Evolutionary conservation across 257 asterid species (phyloP).

Genomic region (Craterostigma plantagineum): DNA sequence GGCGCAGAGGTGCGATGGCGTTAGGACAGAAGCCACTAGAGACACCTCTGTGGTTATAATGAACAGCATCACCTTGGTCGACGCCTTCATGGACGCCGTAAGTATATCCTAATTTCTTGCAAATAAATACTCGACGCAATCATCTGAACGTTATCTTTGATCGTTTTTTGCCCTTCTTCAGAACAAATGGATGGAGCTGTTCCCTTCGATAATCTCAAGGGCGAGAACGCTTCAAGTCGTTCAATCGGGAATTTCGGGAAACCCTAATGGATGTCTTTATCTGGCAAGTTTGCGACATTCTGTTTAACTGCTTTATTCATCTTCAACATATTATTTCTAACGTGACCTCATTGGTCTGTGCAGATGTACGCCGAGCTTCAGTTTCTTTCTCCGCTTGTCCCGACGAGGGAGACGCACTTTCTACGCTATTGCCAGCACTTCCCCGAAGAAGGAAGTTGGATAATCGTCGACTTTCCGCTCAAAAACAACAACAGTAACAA

Average conservation of each 20-base stretch:
- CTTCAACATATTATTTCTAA: neutral
- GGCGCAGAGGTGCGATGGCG: conserved; percentile 17
- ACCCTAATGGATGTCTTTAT: conserved; percentile 69
- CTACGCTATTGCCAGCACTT: conserved; percentile 83
- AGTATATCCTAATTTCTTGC: neutral
- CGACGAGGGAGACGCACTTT: conserved; percentile 74
- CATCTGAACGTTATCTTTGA: neutral
- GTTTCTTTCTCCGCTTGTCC: conserved; percentile 60
- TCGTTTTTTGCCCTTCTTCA: conserved; percentile 8
- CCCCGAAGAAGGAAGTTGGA: conserved; percentile 74
- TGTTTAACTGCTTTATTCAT: neutral
- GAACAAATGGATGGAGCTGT: conserved; percentile 88
- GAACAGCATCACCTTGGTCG: conserved; percentile 85
- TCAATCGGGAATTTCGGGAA: conserved; percentile 49
- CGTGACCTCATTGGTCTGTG: neutral
- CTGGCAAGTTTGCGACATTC: conserved; percentile 28
- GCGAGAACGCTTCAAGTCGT: conserved; percentile 84
- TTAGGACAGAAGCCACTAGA: conserved; percentile 56
- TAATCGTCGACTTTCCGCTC: conserved; percentile 64
- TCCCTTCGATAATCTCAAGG: conserved; percentile 70
- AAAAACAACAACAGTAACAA: conserved; percentile 39
- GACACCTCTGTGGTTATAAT: conserved; percentile 64
- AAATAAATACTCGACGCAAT: neutral
- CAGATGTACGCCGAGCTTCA: conserved; percentile 91
- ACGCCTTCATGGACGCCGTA: conserved; percentile 83